These are phyloP conservation scores for Sporothrix mexicana DNA, from an alignment of 2,329 filamentous ascomycete genomes.

Conservation along the genomic window DNA sequence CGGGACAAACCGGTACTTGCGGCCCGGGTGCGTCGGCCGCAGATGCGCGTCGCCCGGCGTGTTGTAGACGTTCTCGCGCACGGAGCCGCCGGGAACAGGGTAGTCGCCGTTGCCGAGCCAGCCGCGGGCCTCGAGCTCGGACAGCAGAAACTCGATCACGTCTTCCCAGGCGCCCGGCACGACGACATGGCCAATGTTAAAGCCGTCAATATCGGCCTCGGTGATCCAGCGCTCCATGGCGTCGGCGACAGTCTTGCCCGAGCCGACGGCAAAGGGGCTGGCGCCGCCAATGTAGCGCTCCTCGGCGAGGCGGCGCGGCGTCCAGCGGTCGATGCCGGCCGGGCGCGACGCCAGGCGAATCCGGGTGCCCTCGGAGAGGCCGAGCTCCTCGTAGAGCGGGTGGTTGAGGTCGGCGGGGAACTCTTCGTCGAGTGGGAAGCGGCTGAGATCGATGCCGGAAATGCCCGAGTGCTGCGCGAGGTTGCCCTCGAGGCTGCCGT, in stretches of 20 bases:
- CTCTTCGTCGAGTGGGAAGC: slow-evolving; percentile 38
- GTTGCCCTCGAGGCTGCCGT: slow-evolving; percentile 38
- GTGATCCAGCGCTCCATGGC: slow-evolving; percentile 69
- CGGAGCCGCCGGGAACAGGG: slow-evolving; percentile 36
- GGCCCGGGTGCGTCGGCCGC: slow-evolving; percentile 27
- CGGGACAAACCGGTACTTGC: slow-evolving; percentile 12
- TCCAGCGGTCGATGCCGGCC: slow-evolving; percentile 32
- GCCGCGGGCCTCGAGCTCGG: slow-evolving; percentile 38
- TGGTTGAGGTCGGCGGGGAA: slow-evolving; percentile 33
- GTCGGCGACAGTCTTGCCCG: slow-evolving; percentile 69
- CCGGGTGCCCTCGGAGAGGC: slow-evolving; percentile 26
- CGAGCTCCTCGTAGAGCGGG: slow-evolving; percentile 29
- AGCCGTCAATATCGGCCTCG: slow-evolving; percentile 75
- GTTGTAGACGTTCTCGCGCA: slow-evolving; percentile 36
- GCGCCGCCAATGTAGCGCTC: slow-evolving; percentile 33
- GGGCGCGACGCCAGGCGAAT: slow-evolving; percentile 30
- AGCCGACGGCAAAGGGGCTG: slow-evolving; percentile 59
- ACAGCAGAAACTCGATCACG: slow-evolving; percentile 60
- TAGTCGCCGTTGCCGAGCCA: slow-evolving; percentile 38
- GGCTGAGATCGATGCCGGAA: slow-evolving; percentile 39
- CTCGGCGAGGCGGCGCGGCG: slow-evolving; percentile 33
- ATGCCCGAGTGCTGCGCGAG: slow-evolving; percentile 39
- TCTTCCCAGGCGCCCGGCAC: slow-evolving; percentile 68
- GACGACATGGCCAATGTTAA: slow-evolving; percentile 62
- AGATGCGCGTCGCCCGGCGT: slow-evolving; percentile 27